Evolutionary conservation across 2,329 filamentous ascomycete genomes (phyloP), one percentile per base, ranked within the genome.

Genomic region (Diaporthe sp.): DNA sequence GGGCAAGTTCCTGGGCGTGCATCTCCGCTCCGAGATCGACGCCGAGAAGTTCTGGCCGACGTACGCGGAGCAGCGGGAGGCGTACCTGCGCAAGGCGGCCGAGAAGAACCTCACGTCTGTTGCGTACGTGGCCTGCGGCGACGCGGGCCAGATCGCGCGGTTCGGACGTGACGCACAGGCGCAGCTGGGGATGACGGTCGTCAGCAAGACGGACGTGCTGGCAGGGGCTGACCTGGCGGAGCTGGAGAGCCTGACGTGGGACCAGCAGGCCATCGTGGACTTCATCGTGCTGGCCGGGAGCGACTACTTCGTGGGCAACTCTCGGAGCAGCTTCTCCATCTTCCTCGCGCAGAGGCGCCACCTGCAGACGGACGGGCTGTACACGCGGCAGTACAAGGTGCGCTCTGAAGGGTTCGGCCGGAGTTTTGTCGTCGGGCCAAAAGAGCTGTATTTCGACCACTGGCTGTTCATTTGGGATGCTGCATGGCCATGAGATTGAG

Each of bases 401-500:
- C 83, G 83, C 19, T 82, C 81, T 1, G 82, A 84, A 5, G 84
- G 85, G 3, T 86, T 88, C 73, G 82, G 81, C 1, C 79, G 82
- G 35, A 86, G 84, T 25, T 84, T 84, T 75, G 79, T 88, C 12
- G 81, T 86, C 13, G 86, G 86, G 0, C 82, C 83, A 35, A 87
- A 85, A 58, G 81, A 85, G 17, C 81, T 81, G 69, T 88, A 87
- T 78, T 88, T 83, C 82, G 82, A 84, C 19, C 85, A 86, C 75
- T 88, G 86, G 86, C 81, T 87, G 73, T 88, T 85, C 76, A 85
- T 88, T 81, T 86, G 81, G 78, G 85, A 86, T 73, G 82, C 84
- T 9, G 80, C 86, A 78, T 86, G 84, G 84, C 84, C 84, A 12
- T 84, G 71, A 79, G n/a, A 39, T 27, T 39, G 22, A 37, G 32